These are phyloP conservation scores for Suhomyces kilbournensis DNA, from an alignment of 805 yeast species.

Conservation along the genomic window DNA sequence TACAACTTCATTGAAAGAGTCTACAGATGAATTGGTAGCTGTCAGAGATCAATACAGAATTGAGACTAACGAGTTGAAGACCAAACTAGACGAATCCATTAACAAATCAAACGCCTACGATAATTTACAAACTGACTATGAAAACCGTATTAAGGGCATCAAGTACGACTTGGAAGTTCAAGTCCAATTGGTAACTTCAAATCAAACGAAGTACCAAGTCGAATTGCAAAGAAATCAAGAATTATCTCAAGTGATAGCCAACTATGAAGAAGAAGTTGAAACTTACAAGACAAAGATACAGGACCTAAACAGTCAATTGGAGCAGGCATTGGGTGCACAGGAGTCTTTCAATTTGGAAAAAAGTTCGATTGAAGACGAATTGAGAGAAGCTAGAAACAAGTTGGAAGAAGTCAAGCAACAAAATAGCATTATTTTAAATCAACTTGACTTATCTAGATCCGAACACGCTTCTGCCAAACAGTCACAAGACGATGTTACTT, in stretches of 20 bases:
- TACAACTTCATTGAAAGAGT: conserved; percentile 4
- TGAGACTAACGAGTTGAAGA: conserved; percentile 26
- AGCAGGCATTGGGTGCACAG: conserved; percentile 12
- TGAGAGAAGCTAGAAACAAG: conserved; percentile 44
- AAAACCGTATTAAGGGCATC: conserved; percentile 25
- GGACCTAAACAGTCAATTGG: conserved; percentile 5
- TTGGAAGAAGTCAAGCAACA: conserved; percentile 62
- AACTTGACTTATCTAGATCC: conserved; percentile 48
- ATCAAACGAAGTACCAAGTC: conserved; percentile 53
- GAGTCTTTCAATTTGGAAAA: conserved; percentile 20
- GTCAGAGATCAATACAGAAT: conserved; percentile 16
- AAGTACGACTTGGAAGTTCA: conserved; percentile 39
- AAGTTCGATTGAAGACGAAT: conserved; percentile 24
- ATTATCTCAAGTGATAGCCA: conserved; percentile 34
- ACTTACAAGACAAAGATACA: conserved; percentile 5
- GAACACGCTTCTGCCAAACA: conserved; percentile 6
- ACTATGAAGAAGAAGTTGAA: conserved; percentile 13
- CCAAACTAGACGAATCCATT: conserved; percentile 18
- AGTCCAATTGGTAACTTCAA: conserved; percentile 42
- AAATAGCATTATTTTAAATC: conserved; percentile 64
- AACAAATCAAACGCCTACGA: conserved; percentile 36
- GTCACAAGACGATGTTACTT: conserved; percentile 7
- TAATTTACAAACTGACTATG: conserved; percentile 29
- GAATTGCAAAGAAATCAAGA: conserved; percentile 56
- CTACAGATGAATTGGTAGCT: conserved; percentile 19